Evolutionary conservation across 164 flowering plant species (phyloP).

Genomic region (Stephania cephalantha): DNA sequence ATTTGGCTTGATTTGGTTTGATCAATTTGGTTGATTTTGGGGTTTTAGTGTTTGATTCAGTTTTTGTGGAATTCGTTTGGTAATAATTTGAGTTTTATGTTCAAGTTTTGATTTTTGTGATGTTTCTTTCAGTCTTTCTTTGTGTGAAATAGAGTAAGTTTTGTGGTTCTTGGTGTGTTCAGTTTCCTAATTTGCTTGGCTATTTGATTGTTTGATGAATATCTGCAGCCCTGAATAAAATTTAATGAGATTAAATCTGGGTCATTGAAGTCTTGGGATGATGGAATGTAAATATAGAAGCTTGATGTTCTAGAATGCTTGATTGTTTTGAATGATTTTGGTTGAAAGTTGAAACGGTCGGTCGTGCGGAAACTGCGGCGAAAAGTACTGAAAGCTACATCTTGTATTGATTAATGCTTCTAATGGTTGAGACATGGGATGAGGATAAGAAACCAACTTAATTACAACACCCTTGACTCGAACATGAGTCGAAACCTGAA

Average conservation of each 20-base stretch:
- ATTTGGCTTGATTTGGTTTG: background rate
- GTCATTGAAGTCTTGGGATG: background rate
- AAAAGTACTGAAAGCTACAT: background rate
- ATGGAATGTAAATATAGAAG: background rate
- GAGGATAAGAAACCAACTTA: too few species aligned
- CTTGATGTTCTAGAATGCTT: background rate
- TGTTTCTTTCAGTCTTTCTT: background rate
- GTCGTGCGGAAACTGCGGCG: background rate
- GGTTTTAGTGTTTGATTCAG: background rate
- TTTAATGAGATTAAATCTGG: background rate
- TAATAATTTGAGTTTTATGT: background rate
- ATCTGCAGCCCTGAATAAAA: background rate
- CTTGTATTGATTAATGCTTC: too few species aligned
- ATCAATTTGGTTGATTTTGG: background rate
- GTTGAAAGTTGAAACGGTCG: background rate
- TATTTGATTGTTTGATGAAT: background rate
- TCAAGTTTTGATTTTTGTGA: background rate
- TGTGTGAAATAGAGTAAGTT: background rate
- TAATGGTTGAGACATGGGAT: background rate
- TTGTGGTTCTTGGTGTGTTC: background rate
- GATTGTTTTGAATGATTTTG: background rate
- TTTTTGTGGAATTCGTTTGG: background rate
- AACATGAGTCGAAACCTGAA: background rate
- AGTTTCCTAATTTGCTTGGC: background rate
- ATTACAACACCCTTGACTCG: too few species aligned